phyloP scores from a whole-genome alignment of 441 rosid species.

The Isatis lusitanica region DNA sequence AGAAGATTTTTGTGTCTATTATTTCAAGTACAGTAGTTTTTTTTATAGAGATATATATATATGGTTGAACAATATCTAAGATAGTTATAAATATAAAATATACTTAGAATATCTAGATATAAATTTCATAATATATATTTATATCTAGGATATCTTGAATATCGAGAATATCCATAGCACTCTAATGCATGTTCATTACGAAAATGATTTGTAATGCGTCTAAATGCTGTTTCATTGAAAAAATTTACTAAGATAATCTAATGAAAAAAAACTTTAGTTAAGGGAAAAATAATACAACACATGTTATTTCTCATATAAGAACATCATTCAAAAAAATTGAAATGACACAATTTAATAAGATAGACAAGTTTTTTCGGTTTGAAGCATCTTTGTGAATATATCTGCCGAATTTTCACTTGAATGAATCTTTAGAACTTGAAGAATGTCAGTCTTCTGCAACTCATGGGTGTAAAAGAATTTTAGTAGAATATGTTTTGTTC shows the following conservation, averaged over 20 bases:
- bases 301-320: background rate
- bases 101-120: no score
- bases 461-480: background rate
- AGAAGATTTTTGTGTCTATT: no score
- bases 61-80: no score
- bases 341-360: background rate
- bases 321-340: background rate
- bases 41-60: no score
- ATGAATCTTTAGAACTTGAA: background rate
- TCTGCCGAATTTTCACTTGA: background rate
- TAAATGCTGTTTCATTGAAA: background rate
- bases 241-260: background rate
- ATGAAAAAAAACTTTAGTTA: background rate
- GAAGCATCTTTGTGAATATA: background rate
- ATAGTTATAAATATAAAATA: no score
- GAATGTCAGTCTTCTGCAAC: background rate
- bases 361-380: background rate
- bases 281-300: background rate
- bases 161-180: no score
- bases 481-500: background rate
- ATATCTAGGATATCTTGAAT: no score
- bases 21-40: no score
- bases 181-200: no score
- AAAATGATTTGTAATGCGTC: no score
- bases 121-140: no score